Evolutionary conservation across 1,284 basidiomycete species (phyloP), one percentile per base, ranked within the genome.

Genomic region (Termitomyces sp.): DNA sequence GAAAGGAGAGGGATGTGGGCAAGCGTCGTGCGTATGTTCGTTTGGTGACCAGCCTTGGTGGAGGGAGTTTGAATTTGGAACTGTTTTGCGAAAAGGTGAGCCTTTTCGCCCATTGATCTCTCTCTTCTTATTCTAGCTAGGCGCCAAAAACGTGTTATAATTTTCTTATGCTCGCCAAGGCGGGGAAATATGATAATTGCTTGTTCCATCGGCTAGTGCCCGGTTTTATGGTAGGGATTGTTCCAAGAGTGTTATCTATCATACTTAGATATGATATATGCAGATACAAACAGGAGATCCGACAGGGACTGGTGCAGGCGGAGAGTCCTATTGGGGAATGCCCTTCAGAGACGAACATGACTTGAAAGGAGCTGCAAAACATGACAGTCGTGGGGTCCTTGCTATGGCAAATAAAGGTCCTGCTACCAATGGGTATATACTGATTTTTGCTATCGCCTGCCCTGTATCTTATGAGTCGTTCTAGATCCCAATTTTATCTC

Each of bases 101-200:
- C 4, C 15, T 7, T 62, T 19, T 38, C 50, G 19, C 6, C 52
- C 9, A 13, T 41, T 24, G 10, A 51, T 41, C 19, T 10, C 34
- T 7, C 38, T 13, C 38, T 34, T 44, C 30, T 42, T 2, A 26
- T 26, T 49, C 53, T 50, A 39, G 40, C 28, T 55, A 94, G 84
- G 96, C 95, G 5, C 96, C 96, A 0, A 95, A 96, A 73, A 98
- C 96, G 0, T 96, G 94, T 65, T 99, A 98, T 71, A 99, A 99
- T 71, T 99, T 98, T 71, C 73, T 99, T 17, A 90, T 90, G 85
- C 80, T 98, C 4, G 93, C 94, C 0, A 84, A 85, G 61, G 76
- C 86, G 34, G 94, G 94, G 2, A 93, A 94, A 63, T 99, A 98
- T 68, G 87, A 98, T 63, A 77, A 92, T 62, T 87, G 84, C 57